Conservation (phyloP, 2,329 filamentous ascomycete species). For the Diaporthe vexans region DNA sequence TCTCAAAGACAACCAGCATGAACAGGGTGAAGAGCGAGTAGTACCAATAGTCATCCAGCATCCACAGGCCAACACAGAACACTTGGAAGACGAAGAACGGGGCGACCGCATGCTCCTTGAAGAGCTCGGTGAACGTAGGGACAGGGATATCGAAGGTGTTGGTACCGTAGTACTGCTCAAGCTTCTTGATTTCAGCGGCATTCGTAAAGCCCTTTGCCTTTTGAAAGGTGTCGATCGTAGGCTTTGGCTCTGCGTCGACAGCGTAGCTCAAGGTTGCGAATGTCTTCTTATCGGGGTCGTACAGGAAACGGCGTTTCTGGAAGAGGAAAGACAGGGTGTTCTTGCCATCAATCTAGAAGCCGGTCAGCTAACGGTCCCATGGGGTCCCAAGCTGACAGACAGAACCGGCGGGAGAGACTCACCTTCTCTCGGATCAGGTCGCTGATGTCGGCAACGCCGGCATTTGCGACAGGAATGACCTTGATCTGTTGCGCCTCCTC, state of each 20-base stretch:
- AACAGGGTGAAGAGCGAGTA: conserved; percentile 99
- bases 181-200: conserved; percentile 80
- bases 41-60: conserved; percentile 99
- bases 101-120: conserved; percentile 97
- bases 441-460: conserved; percentile 91
- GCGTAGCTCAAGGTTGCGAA: conserved; percentile 88
- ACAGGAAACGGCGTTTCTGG: conserved; percentile 97
- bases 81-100: conserved; percentile 99
- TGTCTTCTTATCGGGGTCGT: conserved; percentile 76
- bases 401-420: conserved; percentile 43
- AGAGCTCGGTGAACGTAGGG: conserved; percentile 93
- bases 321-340: conserved; percentile 90
- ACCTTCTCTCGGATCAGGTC: conserved; percentile 81
- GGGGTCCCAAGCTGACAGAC: not conserved
- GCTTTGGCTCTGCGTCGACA: conserved; percentile 89
- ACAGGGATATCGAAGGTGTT: conserved; percentile 99
- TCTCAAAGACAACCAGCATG: conserved; percentile 98
- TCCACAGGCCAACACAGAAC: conserved; percentile 98
- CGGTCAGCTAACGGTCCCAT: conserved; percentile 35
- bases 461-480: conserved; percentile 90
- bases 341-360: conserved; percentile 75
- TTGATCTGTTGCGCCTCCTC: conserved; percentile 89
- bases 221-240: conserved; percentile 83
- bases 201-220: conserved; percentile 80
- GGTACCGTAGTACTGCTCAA: conserved; percentile 93